Evolutionary conservation across 108 stramenopile genomes (phyloP).

Genomic region (Pseudonitzschia multistriata): DNA sequence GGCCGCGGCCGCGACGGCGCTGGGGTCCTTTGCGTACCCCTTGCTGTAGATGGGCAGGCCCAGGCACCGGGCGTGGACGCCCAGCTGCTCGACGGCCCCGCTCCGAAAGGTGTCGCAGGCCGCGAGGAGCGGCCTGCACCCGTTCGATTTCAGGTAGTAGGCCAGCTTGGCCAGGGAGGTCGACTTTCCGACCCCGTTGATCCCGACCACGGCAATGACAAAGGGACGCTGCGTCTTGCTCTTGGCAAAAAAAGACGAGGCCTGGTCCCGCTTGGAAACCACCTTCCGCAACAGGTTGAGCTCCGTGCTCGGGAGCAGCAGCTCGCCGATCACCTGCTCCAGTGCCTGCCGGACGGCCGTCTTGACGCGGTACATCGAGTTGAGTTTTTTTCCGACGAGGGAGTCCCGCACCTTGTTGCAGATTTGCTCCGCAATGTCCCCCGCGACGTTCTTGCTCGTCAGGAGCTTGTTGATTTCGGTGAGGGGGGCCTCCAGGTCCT

Average conservation of each 20-base stretch:
- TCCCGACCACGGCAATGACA: constrained; percentile 92
- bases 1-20: constrained; percentile 86
- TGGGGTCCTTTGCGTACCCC: constrained; percentile 94
- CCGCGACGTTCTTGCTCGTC: constrained; percentile 88
- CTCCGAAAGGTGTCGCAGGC: constrained; percentile 98
- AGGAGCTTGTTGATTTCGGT: constrained; percentile 81
- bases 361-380: constrained; percentile 68
- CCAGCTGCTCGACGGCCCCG: constrained; percentile 97
- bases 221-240: constrained; percentile 68
- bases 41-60: constrained; percentile 90
- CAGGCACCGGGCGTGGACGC: constrained; percentile 87
- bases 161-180: constrained; percentile 93
- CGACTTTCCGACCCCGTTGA: constrained; percentile 94
- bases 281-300: constrained; percentile 63
- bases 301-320: constrained; percentile 51
- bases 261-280: constrained; percentile 45
- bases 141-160: constrained; percentile 73
- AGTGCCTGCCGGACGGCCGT: constrained; percentile 82
- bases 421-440: constrained; percentile 78
- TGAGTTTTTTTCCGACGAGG: constrained; percentile 70
- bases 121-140: constrained; percentile 81
- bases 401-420: constrained; percentile 53
- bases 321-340: constrained; percentile 61
- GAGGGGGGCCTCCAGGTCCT: constrained; percentile 74
- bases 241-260: constrained; percentile 22